Percentiles rank a stretch among this genome's conserved stretches.
Evolutionary conservation across 2,329 filamentous ascomycete genomes (phyloP).

Genomic region (Teratosphaeria pseudoeucalypti): DNA sequence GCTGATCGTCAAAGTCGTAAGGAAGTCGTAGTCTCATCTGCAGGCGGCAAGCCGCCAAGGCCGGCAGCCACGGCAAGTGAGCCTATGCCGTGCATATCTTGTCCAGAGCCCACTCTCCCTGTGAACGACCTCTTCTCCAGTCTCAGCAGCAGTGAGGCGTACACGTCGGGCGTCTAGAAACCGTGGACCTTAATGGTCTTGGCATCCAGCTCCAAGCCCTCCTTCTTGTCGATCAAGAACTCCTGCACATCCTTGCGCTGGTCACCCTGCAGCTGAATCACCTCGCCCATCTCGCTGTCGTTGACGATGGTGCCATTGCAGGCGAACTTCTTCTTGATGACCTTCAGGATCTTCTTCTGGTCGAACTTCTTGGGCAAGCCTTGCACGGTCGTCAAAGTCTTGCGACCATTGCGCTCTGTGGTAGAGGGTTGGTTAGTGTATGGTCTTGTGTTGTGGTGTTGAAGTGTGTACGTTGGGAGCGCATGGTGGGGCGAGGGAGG

Average conservation of each 20-base stretch:
- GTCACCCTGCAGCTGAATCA: conserved; percentile 98
- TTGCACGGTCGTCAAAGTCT: conserved; percentile 99
- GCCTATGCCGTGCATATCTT: neutral
- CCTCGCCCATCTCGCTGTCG: conserved; percentile 94
- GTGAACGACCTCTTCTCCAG: neutral
- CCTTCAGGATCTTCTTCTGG: conserved; percentile 99
- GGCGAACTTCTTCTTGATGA: conserved; percentile 99
- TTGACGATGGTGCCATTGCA: conserved; percentile 99
- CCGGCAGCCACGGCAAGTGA: neutral
- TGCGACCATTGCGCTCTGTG: conserved; percentile 98
- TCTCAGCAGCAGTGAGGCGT: neutral
- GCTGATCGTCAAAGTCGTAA: neutral
- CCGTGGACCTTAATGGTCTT: conserved; percentile 85
- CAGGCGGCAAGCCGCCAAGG: neutral
- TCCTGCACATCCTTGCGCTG: conserved; percentile 98
- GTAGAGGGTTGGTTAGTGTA: conserved; percentile 31
- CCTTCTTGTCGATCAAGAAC: conserved; percentile 92
- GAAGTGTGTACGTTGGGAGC: conserved; percentile 2
- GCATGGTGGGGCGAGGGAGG: neutral
- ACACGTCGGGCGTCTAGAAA: conserved; percentile 15
- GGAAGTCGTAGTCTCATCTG: neutral
- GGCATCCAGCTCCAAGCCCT: conserved; percentile 83
- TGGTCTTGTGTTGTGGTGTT: neutral
- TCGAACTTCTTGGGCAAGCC: conserved; percentile 98
- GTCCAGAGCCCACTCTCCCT: neutral